phyloP scores from a whole-genome alignment of 257 asterid species.

The Petunia secreta region DNA sequence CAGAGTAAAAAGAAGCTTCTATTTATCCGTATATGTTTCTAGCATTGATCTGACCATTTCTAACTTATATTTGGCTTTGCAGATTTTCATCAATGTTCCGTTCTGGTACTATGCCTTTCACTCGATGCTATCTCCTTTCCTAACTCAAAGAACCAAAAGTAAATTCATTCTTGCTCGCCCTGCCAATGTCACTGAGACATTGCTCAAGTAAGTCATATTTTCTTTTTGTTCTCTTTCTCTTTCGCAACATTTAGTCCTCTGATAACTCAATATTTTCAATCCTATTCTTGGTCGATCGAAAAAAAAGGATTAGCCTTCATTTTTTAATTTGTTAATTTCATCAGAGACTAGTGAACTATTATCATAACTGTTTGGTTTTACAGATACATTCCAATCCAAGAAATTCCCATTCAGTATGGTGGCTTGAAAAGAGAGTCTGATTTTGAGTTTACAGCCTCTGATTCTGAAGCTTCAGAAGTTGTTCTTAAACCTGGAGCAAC shows the following conservation, averaged over 20 bases:
- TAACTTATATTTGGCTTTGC: slow-evolving; percentile 29
- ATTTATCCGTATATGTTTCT: too few relatives aligned
- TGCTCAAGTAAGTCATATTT: slow-evolving; percentile 63
- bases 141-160: slow-evolving; percentile 79
- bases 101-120: slow-evolving; percentile 77
- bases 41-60: background rate
- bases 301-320: background rate
- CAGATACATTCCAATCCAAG: slow-evolving; percentile 74
- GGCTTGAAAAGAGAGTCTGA: slow-evolving; percentile 69
- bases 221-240: background rate
- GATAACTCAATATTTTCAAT: too few relatives aligned
- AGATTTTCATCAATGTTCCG: slow-evolving; percentile 86
- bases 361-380: slow-evolving; percentile 8
- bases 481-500: slow-evolving; percentile 68
- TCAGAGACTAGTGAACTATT: background rate
- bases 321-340: background rate
- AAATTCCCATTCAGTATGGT: slow-evolving; percentile 72
- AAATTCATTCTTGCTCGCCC: slow-evolving; percentile 77
- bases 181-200: slow-evolving; percentile 72
- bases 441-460: slow-evolving; percentile 51
- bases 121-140: slow-evolving; percentile 69
- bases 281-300: background rate
- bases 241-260: too few relatives aligned
- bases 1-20: too few relatives aligned
- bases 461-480: slow-evolving; percentile 55